A percentile compares a stretch with the other conserved stretches of the same genome.
phyloP scores from a whole-genome alignment of 129 eudicot species.

The Flaveria sonorensis region DNA sequence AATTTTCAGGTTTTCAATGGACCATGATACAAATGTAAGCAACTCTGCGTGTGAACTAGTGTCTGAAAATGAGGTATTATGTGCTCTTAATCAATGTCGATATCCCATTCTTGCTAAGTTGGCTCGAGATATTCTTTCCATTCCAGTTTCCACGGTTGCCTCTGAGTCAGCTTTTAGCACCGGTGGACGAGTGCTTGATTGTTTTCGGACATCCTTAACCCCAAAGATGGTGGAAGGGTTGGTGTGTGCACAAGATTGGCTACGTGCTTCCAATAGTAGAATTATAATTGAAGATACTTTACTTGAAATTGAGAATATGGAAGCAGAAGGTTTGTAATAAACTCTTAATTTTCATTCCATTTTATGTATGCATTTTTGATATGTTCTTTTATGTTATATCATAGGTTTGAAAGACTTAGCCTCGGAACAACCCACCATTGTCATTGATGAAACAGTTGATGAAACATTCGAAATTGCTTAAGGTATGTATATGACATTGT shows the following conservation, averaged over 20 bases:
- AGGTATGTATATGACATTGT: too few relatives aligned
- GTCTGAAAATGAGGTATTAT: too few relatives aligned
- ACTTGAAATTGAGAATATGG: not conserved
- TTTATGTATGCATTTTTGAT: not conserved
- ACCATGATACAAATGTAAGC: too few relatives aligned
- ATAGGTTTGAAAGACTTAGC: not conserved
- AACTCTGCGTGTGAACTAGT: too few relatives aligned
- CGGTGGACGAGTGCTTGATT: not conserved
- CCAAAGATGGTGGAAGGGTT: too few relatives aligned
- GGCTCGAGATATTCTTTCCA: not conserved
- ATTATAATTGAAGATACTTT: too few relatives aligned
- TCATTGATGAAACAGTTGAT: too few relatives aligned
- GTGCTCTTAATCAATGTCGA: not conserved
- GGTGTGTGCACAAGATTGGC: too few relatives aligned
- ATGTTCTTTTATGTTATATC: not conserved
- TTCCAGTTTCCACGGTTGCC: not conserved
- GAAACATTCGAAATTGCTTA: not conserved
- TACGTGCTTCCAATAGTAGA: too few relatives aligned
- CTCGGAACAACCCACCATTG: slow-evolving; percentile 34
- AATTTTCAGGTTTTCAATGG: too few relatives aligned
- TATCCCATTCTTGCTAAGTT: slow-evolving; percentile 8
- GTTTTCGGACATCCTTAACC: not conserved
- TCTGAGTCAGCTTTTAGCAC: not conserved
- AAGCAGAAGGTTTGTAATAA: not conserved
- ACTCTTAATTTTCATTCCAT: not conserved